phyloP scores from a whole-genome alignment of 2,329 filamentous ascomycete genomes.

The Trichoderma brevicompactum region DNA sequence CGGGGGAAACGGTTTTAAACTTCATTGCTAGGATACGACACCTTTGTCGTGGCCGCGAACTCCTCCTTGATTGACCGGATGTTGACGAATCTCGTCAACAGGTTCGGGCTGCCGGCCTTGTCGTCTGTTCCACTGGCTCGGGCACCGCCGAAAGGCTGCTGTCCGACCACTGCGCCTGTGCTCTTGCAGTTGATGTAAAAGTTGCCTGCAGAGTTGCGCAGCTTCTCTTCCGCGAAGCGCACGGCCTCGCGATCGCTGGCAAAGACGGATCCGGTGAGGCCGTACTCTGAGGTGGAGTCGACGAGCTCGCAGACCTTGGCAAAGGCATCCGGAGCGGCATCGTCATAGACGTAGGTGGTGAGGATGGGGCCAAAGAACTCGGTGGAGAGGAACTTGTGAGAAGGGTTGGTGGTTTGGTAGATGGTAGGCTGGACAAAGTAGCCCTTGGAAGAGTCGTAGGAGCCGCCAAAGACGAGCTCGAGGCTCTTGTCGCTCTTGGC shows the following conservation, averaged over 20 bases:
- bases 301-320: constrained; percentile 63
- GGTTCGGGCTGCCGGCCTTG: constrained; percentile 69
- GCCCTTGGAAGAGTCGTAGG: constrained; percentile 75
- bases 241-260: constrained; percentile 69
- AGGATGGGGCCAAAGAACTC: constrained; percentile 86
- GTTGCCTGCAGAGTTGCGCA: constrained; percentile 77
- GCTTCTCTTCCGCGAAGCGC: constrained; percentile 69
- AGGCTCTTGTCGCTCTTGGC: constrained; percentile 77
- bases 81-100: constrained; percentile 69
- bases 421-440: constrained; percentile 86
- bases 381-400: constrained; percentile 73
- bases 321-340: constrained; percentile 63
- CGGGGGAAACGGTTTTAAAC: constrained; percentile 42
- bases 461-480: constrained; percentile 74
- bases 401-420: constrained; percentile 73
- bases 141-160: constrained; percentile 73
- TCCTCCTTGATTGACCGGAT: constrained; percentile 75
- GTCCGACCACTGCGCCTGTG: constrained; percentile 72
- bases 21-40: constrained; percentile 75
- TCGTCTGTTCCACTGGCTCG: constrained; percentile 73
- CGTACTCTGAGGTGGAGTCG: constrained; percentile 76
- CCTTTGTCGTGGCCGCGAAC: constrained; percentile 65
- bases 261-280: constrained; percentile 76
- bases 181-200: constrained; percentile 88
- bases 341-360: constrained; percentile 77